These are phyloP conservation scores for Dichotomocladium elegans DNA, from an alignment of 371 early-diverging fungal genomes.

Conservation along the genomic window DNA sequence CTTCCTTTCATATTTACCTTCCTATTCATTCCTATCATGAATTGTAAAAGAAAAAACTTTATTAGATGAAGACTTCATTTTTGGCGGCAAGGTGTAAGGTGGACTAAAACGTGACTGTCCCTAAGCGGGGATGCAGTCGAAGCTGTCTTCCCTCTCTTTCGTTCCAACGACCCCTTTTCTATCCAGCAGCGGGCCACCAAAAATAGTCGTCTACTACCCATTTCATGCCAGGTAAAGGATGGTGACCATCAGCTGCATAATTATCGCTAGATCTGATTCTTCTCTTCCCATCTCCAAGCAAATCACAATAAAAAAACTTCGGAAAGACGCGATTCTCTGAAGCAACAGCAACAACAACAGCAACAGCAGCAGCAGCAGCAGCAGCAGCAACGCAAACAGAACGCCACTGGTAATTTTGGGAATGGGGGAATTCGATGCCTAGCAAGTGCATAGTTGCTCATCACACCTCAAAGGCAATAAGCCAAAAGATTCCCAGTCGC, in stretches of 20 bases:
- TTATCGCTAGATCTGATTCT: background rate
- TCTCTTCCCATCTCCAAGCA: too few relatives aligned
- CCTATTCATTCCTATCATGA: conserved; percentile 22
- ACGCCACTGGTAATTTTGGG: background rate
- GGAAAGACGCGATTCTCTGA: conserved; percentile 25
- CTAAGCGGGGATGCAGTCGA: too few relatives aligned
- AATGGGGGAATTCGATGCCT: background rate
- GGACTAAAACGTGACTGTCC: too few relatives aligned
- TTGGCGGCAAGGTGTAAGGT: too few relatives aligned
- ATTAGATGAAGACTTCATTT: too few relatives aligned
- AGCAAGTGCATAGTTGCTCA: background rate
- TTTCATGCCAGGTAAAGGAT: conserved; percentile 3
- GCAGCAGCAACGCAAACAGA: background rate
- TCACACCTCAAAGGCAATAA: background rate
- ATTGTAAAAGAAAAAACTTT: too few relatives aligned
- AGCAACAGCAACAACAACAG: conserved; percentile 23
- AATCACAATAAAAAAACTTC: conserved; percentile 18
- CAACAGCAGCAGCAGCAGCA: too few relatives aligned
- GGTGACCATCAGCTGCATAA: background rate
- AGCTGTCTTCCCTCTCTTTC: background rate
- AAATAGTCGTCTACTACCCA: background rate
- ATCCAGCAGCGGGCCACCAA: background rate
- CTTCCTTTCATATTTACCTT: background rate
- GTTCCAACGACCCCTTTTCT: background rate
- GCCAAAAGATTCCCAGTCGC: background rate